These are phyloP conservation scores for Monosporozyma servazzii DNA, from an alignment of 805 yeast genomes.

Conservation along the genomic window DNA sequence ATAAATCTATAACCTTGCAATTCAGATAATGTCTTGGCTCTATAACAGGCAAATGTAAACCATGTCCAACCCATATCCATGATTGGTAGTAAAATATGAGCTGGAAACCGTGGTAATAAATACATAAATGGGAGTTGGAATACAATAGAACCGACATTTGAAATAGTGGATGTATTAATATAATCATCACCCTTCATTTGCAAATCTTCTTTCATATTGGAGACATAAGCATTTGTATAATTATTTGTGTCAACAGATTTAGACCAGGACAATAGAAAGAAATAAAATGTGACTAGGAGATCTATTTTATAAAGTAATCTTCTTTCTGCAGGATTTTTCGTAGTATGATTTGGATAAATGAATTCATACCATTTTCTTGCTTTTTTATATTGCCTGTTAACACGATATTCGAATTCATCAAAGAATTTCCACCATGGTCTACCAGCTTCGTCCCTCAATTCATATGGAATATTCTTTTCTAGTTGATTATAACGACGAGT, in stretches of 20 bases:
- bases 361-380: conserved; percentile 28
- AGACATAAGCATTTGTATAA: conserved; percentile 56
- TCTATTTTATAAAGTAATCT: conserved; percentile 46
- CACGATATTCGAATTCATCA: conserved; percentile 44
- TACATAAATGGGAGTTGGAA: conserved; percentile 61
- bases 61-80: conserved; percentile 64
- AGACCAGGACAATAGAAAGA: conserved; percentile 57
- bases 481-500: conserved; percentile 7
- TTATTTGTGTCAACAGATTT: conserved; percentile 56
- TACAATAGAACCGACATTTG: conserved; percentile 52
- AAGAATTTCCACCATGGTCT: conserved; percentile 40
- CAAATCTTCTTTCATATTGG: conserved; percentile 52
- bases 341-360: conserved; percentile 28
- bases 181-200: conserved; percentile 56
- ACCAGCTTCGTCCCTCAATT: conserved; percentile 33
- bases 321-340: conserved; percentile 37
- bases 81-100: conserved; percentile 39
- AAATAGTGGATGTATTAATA: conserved; percentile 49
- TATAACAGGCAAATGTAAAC: conserved; percentile 48
- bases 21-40: conserved; percentile 39
- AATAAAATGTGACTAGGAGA: conserved; percentile 43
- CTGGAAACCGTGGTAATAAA: conserved; percentile 46
- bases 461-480: conserved; percentile 29
- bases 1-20: conserved; percentile 57
- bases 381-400: conserved; percentile 28